Evolutionary conservation across 345 rosid species (phyloP), one percentile per base, ranked within the genome.

Genomic region (Lepidium aucheri): DNA sequence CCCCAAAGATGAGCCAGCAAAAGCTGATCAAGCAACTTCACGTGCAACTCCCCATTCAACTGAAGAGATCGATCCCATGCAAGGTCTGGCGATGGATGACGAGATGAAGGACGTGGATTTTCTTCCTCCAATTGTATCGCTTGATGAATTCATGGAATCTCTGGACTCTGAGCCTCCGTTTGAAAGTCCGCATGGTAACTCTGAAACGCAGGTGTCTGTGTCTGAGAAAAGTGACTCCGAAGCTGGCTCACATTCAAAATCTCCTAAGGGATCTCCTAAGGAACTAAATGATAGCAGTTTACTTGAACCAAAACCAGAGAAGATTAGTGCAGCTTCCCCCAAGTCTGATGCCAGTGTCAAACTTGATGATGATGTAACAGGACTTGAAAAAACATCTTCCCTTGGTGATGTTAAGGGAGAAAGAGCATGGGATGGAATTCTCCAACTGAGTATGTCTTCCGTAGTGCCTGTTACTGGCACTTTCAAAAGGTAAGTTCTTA

Each of bases 41-140:
- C 70, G 60, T 53, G 77, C 86, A 24, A 82, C 85, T 33, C 35
- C 51, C 74, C 77, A 24, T 71, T 76, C 80, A 86, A 85, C n/a
- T n/a, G n/a, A n/a, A n/a, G n/a, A n/a, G n/a, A n/a, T n/a, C n/a
- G n/a, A n/a, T n/a, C n/a, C n/a, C n/a, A n/a, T n/a, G n/a, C n/a
- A n/a, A n/a, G n/a, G n/a, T n/a, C n/a, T 65, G 90, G 83, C 83
- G 76, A 85, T 78, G 36, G 97, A 92, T 69, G 87, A 92, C 78
- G 91, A 76, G 65, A 58, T 87, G 77, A 82, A 86, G 72, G 88
- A 79, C 68, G 73, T 62, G 91, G 84, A 20, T 80, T 80, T 80
- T 80, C 98, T 87, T 74, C 91, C 97, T 75, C 91, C 96, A 39
- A 90, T 90, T 70, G 96, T 86, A 34, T 87, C 98, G 30, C 84